Evolutionary conservation across 2,329 filamentous ascomycete genomes (phyloP), one percentile per base, ranked within the genome.

Genomic region (Cladorrhinum sp.): DNA sequence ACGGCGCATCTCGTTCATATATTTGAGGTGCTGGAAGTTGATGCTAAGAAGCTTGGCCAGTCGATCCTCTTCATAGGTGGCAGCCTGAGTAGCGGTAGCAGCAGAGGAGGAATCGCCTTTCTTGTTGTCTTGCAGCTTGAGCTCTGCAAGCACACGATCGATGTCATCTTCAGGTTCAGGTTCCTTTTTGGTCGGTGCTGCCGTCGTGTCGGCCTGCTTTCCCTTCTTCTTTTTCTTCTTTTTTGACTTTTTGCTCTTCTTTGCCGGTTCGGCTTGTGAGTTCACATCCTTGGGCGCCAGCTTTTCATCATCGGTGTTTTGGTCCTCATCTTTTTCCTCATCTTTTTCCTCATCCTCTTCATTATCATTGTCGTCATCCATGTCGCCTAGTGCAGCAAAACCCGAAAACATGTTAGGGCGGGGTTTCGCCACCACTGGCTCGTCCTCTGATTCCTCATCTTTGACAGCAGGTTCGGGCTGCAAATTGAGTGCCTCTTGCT

Each of bases 1-100:
- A 28, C 76, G 78, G 55, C 82, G 88, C 92, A 99, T 97, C 77
- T 99, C 95, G 70, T 96, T 96, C 36, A 88, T 81, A 7, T 91
- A 91, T 71, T 94, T 93, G 10, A 99, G 82, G 67, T 92, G 86
- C 66, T 90, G 84, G 0, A 87, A 84, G 67, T 82, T 82, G 68
- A 84, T 78, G 28, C 75, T 73, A 1, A 86, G 72, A 6, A 84
- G 74, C 28, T 67, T 64, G 56, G 48, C 62, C 46, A 28, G 64
- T 18, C 42, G 42, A 16, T 46, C 42, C 42, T 46, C 42, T 46
- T 46, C 42, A 18, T 18, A 46, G 14, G 10, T 12, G 42, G n/a
- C 7, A 7, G 42, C 12, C 5, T 50, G 48, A 3, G 62, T 54
- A 14, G 61, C 55, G 33, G 64, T 24, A 46, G 42, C 20, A 42